Evolutionary conservation across 2,329 filamentous ascomycete species (phyloP).

Genomic region (Domatiomyces catenatus): DNA sequence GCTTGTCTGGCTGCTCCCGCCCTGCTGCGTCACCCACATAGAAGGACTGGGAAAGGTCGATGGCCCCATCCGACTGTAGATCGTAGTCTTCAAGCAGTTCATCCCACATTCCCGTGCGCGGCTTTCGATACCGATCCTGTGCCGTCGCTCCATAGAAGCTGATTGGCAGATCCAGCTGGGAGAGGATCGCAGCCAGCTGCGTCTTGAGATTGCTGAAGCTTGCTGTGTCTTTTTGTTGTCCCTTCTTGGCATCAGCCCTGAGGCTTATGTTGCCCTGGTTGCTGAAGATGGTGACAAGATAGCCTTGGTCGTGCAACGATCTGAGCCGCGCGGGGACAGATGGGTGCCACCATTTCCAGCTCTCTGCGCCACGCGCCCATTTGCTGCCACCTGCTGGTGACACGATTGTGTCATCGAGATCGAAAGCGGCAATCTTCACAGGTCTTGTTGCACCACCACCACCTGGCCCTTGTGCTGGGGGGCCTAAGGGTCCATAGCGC

Average conservation of each 20-base stretch:
- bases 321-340: conserved; percentile 53
- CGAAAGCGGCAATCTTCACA: conserved; percentile 30
- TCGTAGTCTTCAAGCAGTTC: conserved; percentile 48
- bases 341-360: conserved; percentile 91
- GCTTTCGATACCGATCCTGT: conserved; percentile 73
- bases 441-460: conserved; percentile 6
- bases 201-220: conserved; percentile 68
- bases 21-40: conserved; percentile 79
- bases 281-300: conserved; percentile 62
- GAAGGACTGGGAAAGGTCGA: conserved; percentile 59
- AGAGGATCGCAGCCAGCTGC: conserved; percentile 56
- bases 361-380: conserved; percentile 52
- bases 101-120: conserved; percentile 76
- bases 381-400: conserved; percentile 68
- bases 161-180: conserved; percentile 57
- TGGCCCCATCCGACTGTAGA: conserved; percentile 35
- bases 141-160: conserved; percentile 74
- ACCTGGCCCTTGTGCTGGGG: conserved; percentile 3
- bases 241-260: conserved; percentile 54
- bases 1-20: conserved; percentile 29
- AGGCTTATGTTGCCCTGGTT: conserved; percentile 78
- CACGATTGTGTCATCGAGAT: conserved; percentile 70
- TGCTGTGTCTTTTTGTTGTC: conserved; percentile 42
- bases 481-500: conserved; percentile 35
- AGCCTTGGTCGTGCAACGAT: conserved; percentile 57